phyloP scores from a whole-genome alignment of 1,284 basidiomycete genomes.

The Fereydounia khargensis region DNA sequence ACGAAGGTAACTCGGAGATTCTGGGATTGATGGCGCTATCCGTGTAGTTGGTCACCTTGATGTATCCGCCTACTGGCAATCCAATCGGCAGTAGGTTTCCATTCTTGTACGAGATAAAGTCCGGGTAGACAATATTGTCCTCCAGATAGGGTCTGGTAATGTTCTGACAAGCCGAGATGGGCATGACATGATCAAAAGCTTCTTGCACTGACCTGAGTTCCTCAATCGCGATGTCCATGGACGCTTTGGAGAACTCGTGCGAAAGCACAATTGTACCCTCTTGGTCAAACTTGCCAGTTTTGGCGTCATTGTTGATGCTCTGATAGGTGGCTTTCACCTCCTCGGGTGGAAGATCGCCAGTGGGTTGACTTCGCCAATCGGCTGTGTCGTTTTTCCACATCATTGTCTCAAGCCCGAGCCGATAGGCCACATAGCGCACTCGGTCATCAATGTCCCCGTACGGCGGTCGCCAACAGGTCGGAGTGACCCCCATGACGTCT shows the following conservation, averaged over 20 bases:
- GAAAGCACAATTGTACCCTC: constrained; percentile 56
- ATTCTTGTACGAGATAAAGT: constrained; percentile 38
- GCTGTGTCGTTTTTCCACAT: constrained; percentile 62
- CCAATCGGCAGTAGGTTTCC: constrained; percentile 44
- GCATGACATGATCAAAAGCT: constrained; percentile 52
- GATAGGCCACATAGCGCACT: constrained; percentile 61
- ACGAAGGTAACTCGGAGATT: too few relatives aligned
- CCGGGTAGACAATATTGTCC: constrained; percentile 53
- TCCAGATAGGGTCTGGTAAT: constrained; percentile 60
- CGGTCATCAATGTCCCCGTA: constrained; percentile 64
- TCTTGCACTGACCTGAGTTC: constrained; percentile 44
- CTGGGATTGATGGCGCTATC: too few relatives aligned
- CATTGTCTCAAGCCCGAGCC: constrained; percentile 61
- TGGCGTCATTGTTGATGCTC: constrained; percentile 61
- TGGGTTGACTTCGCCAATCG: too few relatives aligned
- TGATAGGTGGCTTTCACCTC: constrained; percentile 50
- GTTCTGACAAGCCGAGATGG: constrained; percentile 53
- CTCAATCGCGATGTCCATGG: constrained; percentile 48
- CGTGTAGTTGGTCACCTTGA: constrained; percentile 20
- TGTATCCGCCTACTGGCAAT: constrained; percentile 22
- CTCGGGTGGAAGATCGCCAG: constrained; percentile 49
- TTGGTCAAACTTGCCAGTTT: constrained; percentile 57
- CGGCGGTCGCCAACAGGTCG: constrained; percentile 61
- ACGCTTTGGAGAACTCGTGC: constrained; percentile 51
- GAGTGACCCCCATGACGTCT: constrained; percentile 61